These are phyloP conservation scores for Chlorella sp. DNA, from an alignment of 139 green algal genomes.

Conservation along the genomic window DNA sequence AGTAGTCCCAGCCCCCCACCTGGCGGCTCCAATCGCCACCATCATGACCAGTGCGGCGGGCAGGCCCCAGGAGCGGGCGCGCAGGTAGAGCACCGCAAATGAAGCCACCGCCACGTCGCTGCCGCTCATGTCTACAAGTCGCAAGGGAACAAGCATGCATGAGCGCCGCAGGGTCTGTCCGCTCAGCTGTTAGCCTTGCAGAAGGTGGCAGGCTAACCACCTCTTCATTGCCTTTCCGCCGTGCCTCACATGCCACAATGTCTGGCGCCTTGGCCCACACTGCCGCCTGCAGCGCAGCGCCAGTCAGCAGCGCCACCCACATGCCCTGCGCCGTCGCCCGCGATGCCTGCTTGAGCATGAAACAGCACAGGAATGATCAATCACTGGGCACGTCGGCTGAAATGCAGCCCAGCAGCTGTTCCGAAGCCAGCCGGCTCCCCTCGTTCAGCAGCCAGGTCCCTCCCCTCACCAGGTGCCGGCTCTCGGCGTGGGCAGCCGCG, in stretches of 20 bases:
- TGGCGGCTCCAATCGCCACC: slow-evolving; percentile 30
- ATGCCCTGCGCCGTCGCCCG: slow-evolving; percentile 31
- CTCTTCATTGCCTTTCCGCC: too few species aligned
- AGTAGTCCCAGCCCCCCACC: neutral
- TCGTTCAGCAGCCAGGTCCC: too few species aligned
- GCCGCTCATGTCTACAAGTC: slow-evolving; percentile 1
- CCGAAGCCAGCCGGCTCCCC: too few species aligned
- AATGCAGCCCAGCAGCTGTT: neutral
- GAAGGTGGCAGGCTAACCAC: too few species aligned
- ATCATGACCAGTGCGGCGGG: slow-evolving; percentile 47
- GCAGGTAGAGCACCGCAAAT: slow-evolving; percentile 34
- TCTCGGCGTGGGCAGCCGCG: slow-evolving; percentile 10
- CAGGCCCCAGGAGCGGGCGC: slow-evolving; percentile 35
- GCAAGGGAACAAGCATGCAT: too few species aligned
- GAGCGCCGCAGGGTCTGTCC: too few species aligned
- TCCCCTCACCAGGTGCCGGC: slow-evolving; percentile 4
- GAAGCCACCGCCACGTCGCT: slow-evolving; percentile 22
- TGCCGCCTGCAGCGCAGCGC: slow-evolving; percentile 16
- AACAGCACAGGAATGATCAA: neutral
- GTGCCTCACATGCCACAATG: slow-evolving; percentile 15
- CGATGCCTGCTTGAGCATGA: slow-evolving; percentile 21
- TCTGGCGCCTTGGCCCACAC: slow-evolving; percentile 28
- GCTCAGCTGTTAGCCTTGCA: too few species aligned
- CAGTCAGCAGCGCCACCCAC: slow-evolving; percentile 38
- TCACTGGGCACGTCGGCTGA: neutral